Conservation (phyloP, 2,329 filamentous ascomycete species). For the Claviceps humidiphila region DNA sequence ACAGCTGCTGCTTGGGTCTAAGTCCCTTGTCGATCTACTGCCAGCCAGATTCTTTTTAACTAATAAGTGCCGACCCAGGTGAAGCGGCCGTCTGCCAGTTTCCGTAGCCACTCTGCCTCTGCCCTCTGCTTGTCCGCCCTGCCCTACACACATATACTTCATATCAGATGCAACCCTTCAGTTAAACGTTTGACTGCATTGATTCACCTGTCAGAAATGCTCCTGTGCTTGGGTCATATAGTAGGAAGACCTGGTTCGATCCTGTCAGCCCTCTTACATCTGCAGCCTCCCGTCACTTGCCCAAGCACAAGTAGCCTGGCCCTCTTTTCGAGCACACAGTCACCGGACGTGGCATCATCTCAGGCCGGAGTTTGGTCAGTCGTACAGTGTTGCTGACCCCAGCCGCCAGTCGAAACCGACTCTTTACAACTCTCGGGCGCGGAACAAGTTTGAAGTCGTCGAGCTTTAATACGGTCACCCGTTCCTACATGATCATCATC, state of each 20-base stretch:
- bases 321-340: neutral
- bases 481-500: neutral
- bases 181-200: neutral
- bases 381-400: neutral
- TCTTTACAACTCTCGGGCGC: neutral
- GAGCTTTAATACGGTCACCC: neutral
- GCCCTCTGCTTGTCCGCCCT: neutral
- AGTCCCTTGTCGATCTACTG: neutral
- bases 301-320: neutral
- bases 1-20: neutral
- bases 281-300: neutral
- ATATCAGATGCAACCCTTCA: neutral
- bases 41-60: neutral
- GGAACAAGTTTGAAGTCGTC: neutral
- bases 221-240: neutral
- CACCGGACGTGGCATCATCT: neutral
- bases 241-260: neutral
- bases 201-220: neutral
- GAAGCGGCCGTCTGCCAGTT: neutral
- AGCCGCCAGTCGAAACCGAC: neutral
- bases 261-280: neutral
- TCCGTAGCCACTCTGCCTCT: neutral
- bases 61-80: neutral
- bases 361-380: neutral
- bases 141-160: neutral